Percentiles rank a stretch among this genome's conserved stretches.
Conservation (phyloP, 2,329 filamentous ascomycete genomes). For the Epichloe sylvatica region DNA sequence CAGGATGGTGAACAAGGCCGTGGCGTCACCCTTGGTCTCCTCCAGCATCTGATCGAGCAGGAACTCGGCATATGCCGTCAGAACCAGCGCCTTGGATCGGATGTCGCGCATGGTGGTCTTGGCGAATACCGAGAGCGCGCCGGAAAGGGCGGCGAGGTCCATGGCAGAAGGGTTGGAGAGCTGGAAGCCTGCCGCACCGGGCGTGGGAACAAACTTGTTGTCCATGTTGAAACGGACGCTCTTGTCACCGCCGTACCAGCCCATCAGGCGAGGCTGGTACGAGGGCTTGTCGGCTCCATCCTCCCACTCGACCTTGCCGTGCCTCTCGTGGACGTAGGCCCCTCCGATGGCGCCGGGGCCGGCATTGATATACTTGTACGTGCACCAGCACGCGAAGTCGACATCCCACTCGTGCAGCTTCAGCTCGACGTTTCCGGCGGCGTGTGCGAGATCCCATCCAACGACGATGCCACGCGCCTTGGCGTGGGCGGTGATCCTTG, state of each 20-base stretch:
- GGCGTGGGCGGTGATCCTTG: conserved; percentile 63
- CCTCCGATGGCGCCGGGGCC: conserved; percentile 72
- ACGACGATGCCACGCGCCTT: conserved; percentile 56
- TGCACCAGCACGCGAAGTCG: conserved; percentile 87
- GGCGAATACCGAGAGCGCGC: conserved; percentile 59
- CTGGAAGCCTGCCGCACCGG: conserved; percentile 70
- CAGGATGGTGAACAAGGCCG: conserved; percentile 43
- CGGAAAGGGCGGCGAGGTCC: conserved; percentile 62
- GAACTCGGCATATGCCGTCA: conserved; percentile 66
- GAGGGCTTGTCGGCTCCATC: conserved; percentile 19
- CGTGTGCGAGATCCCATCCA: conserved; percentile 83
- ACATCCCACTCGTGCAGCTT: conserved; percentile 77
- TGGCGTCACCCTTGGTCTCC: conserved; percentile 13
- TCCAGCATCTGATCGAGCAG: conserved; percentile 38
- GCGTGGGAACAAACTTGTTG: conserved; percentile 62
- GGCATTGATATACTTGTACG: conserved; percentile 86
- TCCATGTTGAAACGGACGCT: conserved; percentile 68
- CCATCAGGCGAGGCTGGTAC: conserved; percentile 55
- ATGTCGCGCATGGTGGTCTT: conserved; percentile 56
- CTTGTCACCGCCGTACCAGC: conserved; percentile 83
- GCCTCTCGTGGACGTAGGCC: conserved; percentile 67
- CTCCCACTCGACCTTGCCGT: conserved; percentile 41
- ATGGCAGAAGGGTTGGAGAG: conserved; percentile 70
- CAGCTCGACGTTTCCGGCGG: conserved; percentile 69
- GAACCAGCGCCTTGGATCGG: conserved; percentile 52